Conservation (phyloP, 208 protist genomes). For the Trypanosomatidae sp. region DNA sequence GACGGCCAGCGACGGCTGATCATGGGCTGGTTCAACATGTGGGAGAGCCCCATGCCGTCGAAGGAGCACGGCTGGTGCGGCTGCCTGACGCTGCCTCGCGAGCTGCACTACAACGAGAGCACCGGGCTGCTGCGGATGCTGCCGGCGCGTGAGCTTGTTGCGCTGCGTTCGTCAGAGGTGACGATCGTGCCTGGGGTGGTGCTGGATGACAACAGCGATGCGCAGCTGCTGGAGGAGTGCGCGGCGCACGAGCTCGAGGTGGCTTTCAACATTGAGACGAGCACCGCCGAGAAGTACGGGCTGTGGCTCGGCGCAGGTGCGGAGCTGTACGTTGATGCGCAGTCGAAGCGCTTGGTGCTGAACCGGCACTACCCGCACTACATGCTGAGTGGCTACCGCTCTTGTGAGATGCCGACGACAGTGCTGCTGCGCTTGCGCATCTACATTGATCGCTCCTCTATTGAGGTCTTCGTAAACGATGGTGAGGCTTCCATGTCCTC, state of each 20-base stretch:
- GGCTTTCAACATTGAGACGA: constrained; percentile 35
- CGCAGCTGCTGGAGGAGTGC: constrained; percentile 30
- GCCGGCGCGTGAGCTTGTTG: constrained; percentile 40
- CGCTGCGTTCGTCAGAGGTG: constrained; percentile 25
- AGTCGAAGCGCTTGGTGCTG: constrained; percentile 46
- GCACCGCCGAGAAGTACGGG: constrained; percentile 55
- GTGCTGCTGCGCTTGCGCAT: constrained; percentile 43
- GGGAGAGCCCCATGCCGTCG: constrained; percentile 41
- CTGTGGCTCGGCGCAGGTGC: constrained; percentile 50
- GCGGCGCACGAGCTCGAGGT: constrained; percentile 43
- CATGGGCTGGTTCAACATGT: constrained; percentile 39
- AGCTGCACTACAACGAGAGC: constrained; percentile 25
- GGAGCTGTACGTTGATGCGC: constrained; percentile 52
- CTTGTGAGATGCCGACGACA: constrained; percentile 31
- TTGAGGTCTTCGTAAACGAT: constrained; percentile 63
- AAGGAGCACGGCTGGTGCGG: constrained; percentile 38
- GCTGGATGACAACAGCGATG: constrained; percentile 30
- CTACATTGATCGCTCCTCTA: constrained; percentile 52
- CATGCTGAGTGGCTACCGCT: constrained; percentile 54
- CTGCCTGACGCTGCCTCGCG: constrained; percentile 36
- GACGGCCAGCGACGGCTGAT: too few relatives aligned
- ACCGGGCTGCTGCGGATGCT: constrained; percentile 26
- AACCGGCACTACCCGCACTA: constrained; percentile 63
- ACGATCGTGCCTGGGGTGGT: too few relatives aligned
- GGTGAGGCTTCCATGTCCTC: constrained; percentile 40